phyloP scores from a whole-genome alignment of 2,329 filamentous ascomycete species.

The Cladobotryum protrusum region DNA sequence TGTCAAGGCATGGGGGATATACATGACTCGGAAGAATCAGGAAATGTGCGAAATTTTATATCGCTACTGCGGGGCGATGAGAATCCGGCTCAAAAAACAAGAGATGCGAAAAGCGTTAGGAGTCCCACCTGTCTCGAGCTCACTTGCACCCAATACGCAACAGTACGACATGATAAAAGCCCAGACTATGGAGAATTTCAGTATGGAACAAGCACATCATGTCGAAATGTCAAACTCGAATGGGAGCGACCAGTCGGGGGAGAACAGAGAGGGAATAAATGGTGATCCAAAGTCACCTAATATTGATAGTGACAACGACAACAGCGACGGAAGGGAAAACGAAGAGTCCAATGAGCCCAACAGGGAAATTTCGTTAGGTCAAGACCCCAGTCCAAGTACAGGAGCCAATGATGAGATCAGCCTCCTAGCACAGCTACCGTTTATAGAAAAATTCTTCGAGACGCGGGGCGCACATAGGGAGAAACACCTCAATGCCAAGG shows the following conservation, averaged over 20 bases:
- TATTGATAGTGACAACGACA: too few relatives aligned
- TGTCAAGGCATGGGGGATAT: constrained; percentile 8
- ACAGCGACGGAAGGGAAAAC: too few relatives aligned
- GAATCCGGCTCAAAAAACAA: too few relatives aligned
- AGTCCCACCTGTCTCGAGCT: too few relatives aligned
- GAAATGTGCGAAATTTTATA: constrained; percentile 8
- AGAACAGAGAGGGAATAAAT: too few relatives aligned
- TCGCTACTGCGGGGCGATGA: neutral
- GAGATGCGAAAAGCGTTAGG: too few relatives aligned
- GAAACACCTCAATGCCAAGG: neutral
- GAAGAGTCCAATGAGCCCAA: too few relatives aligned
- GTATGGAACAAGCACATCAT: neutral
- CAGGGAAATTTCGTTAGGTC: too few relatives aligned
- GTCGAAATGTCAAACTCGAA: neutral
- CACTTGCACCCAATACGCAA: too few relatives aligned
- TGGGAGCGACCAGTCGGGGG: neutral
- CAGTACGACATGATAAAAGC: neutral
- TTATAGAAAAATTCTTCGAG: constrained; percentile 1
- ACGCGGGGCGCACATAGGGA: constrained; percentile 1
- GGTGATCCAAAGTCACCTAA: too few relatives aligned
- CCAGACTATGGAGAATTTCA: neutral
- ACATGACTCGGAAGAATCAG: constrained; percentile 13
- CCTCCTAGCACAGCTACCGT: neutral
- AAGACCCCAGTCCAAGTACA: too few relatives aligned
- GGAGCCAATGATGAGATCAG: too few relatives aligned